Evolutionary conservation across 805 yeast species (phyloP), one percentile per base, ranked within the genome.

Genomic region (Ogataea allantospora): DNA sequence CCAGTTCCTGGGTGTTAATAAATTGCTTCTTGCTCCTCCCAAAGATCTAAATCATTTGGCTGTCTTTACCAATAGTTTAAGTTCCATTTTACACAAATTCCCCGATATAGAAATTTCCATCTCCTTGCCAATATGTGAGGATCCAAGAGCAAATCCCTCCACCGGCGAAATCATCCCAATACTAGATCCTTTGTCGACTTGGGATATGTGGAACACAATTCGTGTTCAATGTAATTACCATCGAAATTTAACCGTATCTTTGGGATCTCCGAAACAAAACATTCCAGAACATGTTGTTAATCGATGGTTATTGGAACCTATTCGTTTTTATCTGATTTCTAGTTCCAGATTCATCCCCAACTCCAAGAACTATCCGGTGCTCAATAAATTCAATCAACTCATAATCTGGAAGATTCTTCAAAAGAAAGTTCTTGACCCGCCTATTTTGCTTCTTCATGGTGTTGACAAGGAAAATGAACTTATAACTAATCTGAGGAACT

Each of bases 121-220:
- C 2, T 71, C 83, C 21, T 37, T 69, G 50, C 73, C 77, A 6
- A 61, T 73, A 11, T 73, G 68, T 42, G 79, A 75, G 40, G 78
- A 74, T 32, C 47, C 51, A 3, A 48, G 36, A 24, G 31, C 33
- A 2, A 50, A 57, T 33, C 43, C 47, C 2, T 19, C 28, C n/a
- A 50, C 57, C 5, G 50, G 62, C 3, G 53, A 54, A 23, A 17
- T 45, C 1, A 41, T 51, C 7, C 53, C 58, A 14, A 50, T 51
- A 6, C 48, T 65, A 12, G 78, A 74, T 49, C 61, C 68, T 7
- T 57, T 81, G 21, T 76, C 81, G 3, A 78, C 83, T 2, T 83
- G 89, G 89, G 85, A 80, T 38, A 70, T 79, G 48, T 83, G 89
- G 89, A 77, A 81, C 47, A 68, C 83, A 1, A 72, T 83, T 3